Evolutionary conservation across 257 asterid genomes (phyloP), one percentile per base, ranked within the genome.

Genomic region (Solanum pennellii): DNA sequence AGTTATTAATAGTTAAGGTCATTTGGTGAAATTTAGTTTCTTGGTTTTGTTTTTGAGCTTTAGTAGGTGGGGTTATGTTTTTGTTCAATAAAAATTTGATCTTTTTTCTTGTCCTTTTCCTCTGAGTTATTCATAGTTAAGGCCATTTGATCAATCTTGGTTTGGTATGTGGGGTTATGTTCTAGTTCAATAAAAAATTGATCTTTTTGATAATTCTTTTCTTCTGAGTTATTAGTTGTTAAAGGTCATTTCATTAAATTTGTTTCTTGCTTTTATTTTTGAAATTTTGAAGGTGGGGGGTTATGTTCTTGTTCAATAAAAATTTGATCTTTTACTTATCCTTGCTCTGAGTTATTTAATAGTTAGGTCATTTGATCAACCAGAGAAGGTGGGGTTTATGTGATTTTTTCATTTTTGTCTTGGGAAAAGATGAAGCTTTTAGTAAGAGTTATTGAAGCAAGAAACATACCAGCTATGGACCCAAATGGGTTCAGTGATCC

Each of bases 401-500:
- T 80, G 45, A 80, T 47, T 42, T 79, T 45, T 29, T 77, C 33
- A 45, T 9, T 45, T 29, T 47, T 23, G 44, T 68, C 45, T 20
- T 9, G 66, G 29, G 49, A 15, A 41, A 87, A 84, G 71, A 95
- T 96, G 99, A 94, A 94, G 95, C 96, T 97, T 33, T 90, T 97
- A 90, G 98, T 97, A 77, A 96, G 99, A 5, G 99, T 92, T n/a
- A 97, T 95, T 29, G 99, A 96, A 87, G 99, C 97, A 0, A 92
- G 88, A 75, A 92, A 95, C 66, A 88, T 97, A 85, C 99, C 99
- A 74, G 94, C 98, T 71, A 91, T 93, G 91, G 98, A 96, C 91
- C 94, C 93, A 23, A 97, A 96, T 91, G 99, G 99, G 31, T 93
- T 92, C 77, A 96, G 98, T 91, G 99, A 97, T 91, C 99, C 99